Conservation (phyloP, 148 eudicot species). For the Diospyros lotus region DNA sequence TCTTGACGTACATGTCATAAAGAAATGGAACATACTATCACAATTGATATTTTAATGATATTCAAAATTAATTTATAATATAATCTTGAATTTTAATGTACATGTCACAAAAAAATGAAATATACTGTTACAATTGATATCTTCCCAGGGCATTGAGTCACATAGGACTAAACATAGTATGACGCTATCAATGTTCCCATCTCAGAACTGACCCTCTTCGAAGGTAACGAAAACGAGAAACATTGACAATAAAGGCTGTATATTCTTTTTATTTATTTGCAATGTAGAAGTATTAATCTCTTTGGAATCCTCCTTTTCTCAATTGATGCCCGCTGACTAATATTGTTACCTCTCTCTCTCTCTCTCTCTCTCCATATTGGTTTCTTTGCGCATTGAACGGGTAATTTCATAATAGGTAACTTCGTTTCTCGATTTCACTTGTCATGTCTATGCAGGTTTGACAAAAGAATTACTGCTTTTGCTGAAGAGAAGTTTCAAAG, state of each 20-base stretch:
- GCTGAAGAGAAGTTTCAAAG: slow-evolving; percentile 25
- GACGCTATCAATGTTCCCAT: neutral
- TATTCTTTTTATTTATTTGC: neutral
- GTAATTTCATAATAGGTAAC: neutral
- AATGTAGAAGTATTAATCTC: neutral
- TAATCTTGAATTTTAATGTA: too few species aligned
- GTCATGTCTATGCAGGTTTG: slow-evolving; percentile 16
- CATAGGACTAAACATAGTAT: neutral
- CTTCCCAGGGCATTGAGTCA: neutral
- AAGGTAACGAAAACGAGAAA: too few species aligned
- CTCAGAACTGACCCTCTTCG: too few species aligned
- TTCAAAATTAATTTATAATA: too few species aligned
- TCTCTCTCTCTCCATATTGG: neutral
- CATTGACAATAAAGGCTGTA: too few species aligned
- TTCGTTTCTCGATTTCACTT: neutral
- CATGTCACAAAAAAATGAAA: too few species aligned
- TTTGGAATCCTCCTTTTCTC: too few species aligned
- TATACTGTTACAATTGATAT: neutral
- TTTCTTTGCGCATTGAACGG: neutral
- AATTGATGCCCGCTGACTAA: neutral
- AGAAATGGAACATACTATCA: neutral
- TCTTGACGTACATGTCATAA: neutral
- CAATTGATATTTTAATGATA: too few species aligned
- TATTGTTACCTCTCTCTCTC: neutral
- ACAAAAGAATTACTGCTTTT: slow-evolving; percentile 29